Evolutionary conservation across 1,284 basidiomycete species (phyloP).

Genomic region (Ganoderma multipileum): DNA sequence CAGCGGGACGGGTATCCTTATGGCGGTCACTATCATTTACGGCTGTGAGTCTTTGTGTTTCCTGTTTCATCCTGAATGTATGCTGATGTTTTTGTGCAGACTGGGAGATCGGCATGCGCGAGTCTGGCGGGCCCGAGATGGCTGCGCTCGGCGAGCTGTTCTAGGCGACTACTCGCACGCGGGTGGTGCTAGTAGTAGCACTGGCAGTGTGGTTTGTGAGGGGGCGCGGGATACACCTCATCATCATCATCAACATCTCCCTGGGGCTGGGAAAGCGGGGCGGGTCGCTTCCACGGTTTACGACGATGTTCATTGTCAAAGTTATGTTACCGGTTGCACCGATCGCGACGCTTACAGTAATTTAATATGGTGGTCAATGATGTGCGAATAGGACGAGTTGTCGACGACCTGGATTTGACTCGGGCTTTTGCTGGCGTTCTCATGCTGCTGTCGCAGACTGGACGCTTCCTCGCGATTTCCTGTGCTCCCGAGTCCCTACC

Average conservation of each 20-base stretch:
- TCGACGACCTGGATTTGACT: too few species aligned
- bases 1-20: constrained; percentile 96
- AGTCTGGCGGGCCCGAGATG: constrained; percentile 79
- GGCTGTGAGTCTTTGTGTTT: constrained; percentile 65
- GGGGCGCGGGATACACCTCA: background rate
- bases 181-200: background rate
- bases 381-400: background rate
- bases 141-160: constrained; percentile 74
- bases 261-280: constrained; percentile 3
- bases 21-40: constrained; percentile 98
- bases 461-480: too few species aligned
- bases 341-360: constrained; percentile 14
- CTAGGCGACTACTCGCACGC: constrained; percentile 32
- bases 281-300: constrained; percentile 5
- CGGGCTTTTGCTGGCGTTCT: too few species aligned
- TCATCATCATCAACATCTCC: background rate
- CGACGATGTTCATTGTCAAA: constrained; percentile 8
- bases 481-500: too few species aligned
- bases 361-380: constrained; percentile 13
- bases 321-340: constrained; percentile 18
- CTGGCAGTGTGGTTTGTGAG: background rate
- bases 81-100: constrained; percentile 46
- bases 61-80: background rate
- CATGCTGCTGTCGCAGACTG: too few species aligned
- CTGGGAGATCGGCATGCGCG: constrained; percentile 82